These are phyloP conservation scores for Santalum album DNA, from an alignment of 164 flowering plant species.

Conservation along the genomic window DNA sequence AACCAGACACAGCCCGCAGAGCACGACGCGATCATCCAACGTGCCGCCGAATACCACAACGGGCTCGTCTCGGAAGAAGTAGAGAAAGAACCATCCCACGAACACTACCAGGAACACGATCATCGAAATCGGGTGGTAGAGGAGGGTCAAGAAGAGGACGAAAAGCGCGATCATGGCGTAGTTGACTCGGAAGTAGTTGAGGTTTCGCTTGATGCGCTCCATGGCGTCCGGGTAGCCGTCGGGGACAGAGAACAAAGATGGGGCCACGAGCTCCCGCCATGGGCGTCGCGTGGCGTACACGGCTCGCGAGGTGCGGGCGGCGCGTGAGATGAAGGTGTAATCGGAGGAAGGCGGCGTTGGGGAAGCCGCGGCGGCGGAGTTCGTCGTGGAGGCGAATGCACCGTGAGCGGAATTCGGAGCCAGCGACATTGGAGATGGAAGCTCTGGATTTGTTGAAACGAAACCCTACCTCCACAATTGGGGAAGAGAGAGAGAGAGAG, in stretches of 20 bases:
- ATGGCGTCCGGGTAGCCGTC: conserved; percentile 16
- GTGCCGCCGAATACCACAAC: conserved; percentile 10
- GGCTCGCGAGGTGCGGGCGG: neutral
- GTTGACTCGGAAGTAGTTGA: conserved; percentile 24
- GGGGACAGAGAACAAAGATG: conserved; percentile 24
- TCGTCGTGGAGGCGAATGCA: conserved; percentile 15
- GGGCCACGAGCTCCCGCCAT: conserved; percentile 31
- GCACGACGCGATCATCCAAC: conserved; percentile 18
- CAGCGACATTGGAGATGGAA: neutral
- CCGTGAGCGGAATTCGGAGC: conserved; percentile 15
- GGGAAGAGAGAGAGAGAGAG: neutral
- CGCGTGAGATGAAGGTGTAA: conserved; percentile 9
- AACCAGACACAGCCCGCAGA: conserved; percentile 11
- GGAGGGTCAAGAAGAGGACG: conserved; percentile 20
- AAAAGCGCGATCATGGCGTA: conserved; percentile 18
- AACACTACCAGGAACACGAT: conserved; percentile 18
- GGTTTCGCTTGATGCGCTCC: conserved; percentile 18
- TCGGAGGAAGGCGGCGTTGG: conserved; percentile 17
- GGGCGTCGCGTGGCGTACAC: conserved; percentile 36
- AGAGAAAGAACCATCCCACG: conserved; percentile 17
- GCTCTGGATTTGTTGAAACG: neutral
- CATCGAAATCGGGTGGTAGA: conserved; percentile 25
- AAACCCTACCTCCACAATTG: neutral
- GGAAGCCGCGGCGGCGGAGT: conserved; percentile 1
- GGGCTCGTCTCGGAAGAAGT: conserved; percentile 17